A percentile compares a stretch with the other conserved stretches of the same genome.
These are phyloP conservation scores for Scheffersomyces quercinus DNA, from an alignment of 1,139 yeast species.

Conservation along the genomic window DNA sequence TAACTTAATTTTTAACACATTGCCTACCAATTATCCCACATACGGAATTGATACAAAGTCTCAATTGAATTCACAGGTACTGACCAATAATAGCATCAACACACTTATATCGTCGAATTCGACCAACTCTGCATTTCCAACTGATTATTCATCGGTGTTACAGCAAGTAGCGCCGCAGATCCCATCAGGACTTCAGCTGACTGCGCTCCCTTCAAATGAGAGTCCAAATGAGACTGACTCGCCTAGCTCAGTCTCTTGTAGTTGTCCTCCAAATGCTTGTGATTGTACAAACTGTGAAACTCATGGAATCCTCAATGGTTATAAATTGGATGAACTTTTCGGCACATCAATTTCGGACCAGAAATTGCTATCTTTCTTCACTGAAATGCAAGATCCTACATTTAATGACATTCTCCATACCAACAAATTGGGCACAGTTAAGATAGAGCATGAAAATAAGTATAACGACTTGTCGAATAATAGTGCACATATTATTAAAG, in stretches of 20 bases:
- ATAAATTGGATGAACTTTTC: slow-evolving; percentile 40
- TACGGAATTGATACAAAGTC: too few relatives aligned
- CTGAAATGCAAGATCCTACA: background rate
- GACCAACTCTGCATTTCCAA: background rate
- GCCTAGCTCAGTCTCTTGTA: slow-evolving; percentile 27
- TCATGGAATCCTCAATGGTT: slow-evolving; percentile 56
- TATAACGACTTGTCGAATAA: too few relatives aligned
- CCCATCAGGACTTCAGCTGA: background rate
- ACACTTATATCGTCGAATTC: background rate
- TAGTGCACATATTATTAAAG: background rate
- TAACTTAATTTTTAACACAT: background rate
- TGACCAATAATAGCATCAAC: background rate
- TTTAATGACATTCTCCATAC: too few relatives aligned
- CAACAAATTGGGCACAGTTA: too few relatives aligned
- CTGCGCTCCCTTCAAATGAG: slow-evolving; percentile 2
- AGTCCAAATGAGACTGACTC: slow-evolving; percentile 14
- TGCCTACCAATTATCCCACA: too few relatives aligned
- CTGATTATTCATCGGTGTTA: slow-evolving; percentile 1
- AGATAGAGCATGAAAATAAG: too few relatives aligned
- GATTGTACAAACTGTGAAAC: slow-evolving; percentile 54
- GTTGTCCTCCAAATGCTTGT: slow-evolving; percentile 48
- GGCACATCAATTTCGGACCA: background rate
- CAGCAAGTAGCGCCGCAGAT: background rate
- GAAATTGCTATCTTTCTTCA: background rate
- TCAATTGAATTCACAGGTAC: too few relatives aligned